A percentile compares a stretch with the other conserved stretches of the same genome.
Conservation (phyloP, 164 flowering plant species). For the Brasenia schreberi region DNA sequence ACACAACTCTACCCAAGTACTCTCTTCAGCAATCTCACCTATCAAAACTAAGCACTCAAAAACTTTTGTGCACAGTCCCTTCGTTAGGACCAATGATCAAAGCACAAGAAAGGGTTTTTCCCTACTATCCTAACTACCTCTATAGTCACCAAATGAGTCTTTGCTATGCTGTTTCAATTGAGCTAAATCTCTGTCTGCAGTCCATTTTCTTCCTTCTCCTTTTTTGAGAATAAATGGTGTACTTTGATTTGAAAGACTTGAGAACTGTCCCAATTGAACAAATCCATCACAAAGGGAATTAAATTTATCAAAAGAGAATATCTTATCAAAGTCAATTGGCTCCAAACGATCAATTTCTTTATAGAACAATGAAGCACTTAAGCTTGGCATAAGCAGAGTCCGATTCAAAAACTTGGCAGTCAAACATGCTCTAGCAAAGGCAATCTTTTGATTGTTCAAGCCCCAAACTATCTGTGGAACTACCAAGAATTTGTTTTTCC, state of each 20-base stretch:
- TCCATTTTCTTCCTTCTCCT: too few relatives aligned
- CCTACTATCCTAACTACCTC: conserved; percentile 60
- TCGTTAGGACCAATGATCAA: conserved; percentile 93
- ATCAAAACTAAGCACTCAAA: conserved; percentile 79
- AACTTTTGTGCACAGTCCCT: conserved; percentile 68
- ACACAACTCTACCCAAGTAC: conserved; percentile 56
- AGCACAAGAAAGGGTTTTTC: conserved; percentile 94
- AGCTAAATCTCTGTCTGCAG: too few relatives aligned
- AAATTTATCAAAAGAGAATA: conserved; percentile 61
- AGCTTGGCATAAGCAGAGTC: conserved; percentile 81
- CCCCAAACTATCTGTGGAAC: conserved; percentile 99
- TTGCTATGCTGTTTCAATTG: too few relatives aligned
- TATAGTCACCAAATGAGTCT: conserved; percentile 25
- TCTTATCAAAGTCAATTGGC: conserved; percentile 72
- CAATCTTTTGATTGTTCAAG: conserved; percentile 89
- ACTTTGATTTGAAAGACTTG: conserved; percentile 35
- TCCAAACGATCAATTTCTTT: conserved; percentile 71
- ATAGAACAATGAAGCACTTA: conserved; percentile 90
- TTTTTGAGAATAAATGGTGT: too few relatives aligned
- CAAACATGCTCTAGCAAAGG: conserved; percentile 84
- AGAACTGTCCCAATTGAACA: conserved; percentile 52
- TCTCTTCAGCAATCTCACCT: conserved; percentile 58
- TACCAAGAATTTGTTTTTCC: conserved; percentile 57
- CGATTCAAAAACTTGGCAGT: conserved; percentile 75
- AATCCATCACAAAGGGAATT: conserved; percentile 71